A percentile compares a stretch with the other conserved stretches of the same genome.
These are phyloP conservation scores for Neophaeococcomyces mojaviensis DNA, from an alignment of 2,329 filamentous ascomycete species.

Conservation along the genomic window DNA sequence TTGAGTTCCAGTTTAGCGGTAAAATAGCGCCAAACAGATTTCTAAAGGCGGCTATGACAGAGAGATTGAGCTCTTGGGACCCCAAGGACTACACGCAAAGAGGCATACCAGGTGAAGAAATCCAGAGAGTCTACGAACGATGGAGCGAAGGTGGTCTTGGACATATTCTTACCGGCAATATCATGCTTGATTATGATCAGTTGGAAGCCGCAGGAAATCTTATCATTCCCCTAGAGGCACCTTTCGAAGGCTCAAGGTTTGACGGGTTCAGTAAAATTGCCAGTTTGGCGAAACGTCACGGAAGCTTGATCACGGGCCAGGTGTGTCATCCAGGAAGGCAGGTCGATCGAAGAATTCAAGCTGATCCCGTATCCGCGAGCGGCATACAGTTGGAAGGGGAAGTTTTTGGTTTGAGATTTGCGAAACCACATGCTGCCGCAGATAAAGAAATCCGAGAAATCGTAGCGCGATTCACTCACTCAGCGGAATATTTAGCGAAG, in stretches of 20 bases:
- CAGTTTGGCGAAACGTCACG: conserved; percentile 47
- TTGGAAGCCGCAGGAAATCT: conserved; percentile 50
- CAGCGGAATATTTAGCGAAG: conserved; percentile 54
- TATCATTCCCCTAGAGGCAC: conserved; percentile 49
- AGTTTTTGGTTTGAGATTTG: conserved; percentile 28
- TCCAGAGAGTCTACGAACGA: conserved; percentile 51
- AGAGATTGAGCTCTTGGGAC: conserved; percentile 56
- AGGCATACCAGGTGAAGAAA: conserved; percentile 45
- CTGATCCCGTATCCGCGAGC: conserved; percentile 45
- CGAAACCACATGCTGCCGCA: conserved; percentile 28
- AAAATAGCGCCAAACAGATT: conserved; percentile 57
- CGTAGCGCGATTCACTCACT: conserved; percentile 55
- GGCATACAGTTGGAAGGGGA: conserved; percentile 39
- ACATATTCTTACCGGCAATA: conserved; percentile 54
- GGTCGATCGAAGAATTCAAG: conserved; percentile 37
- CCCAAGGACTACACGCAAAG: conserved; percentile 45
- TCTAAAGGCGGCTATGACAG: conserved; percentile 61
- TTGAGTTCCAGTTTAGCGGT: conserved; percentile 46
- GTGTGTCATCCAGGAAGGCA: conserved; percentile 58
- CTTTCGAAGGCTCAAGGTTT: conserved; percentile 51
- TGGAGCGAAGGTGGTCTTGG: conserved; percentile 56
- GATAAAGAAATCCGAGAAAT: conserved; percentile 40
- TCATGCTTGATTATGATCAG: conserved; percentile 55
- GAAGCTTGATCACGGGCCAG: conserved; percentile 52
- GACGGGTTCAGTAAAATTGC: conserved; percentile 53